phyloP scores from a whole-genome alignment of 192 early-diverging fungal genomes.

The Gonapodya prolifera region DNA sequence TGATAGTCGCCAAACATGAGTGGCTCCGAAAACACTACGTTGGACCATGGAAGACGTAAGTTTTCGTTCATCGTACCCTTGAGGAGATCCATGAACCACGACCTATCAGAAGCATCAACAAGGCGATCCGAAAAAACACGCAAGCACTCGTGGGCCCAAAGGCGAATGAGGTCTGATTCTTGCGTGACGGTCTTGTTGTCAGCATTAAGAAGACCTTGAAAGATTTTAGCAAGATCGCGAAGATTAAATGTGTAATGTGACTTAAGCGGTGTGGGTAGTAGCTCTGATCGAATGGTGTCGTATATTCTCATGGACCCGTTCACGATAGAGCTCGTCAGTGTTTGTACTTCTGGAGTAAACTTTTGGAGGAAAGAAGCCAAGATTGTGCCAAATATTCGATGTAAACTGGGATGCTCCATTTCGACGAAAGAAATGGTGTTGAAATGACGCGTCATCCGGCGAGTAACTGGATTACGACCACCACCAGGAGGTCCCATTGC shows the following conservation, averaged over 20 bases:
- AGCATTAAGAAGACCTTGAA: constrained; percentile 38
- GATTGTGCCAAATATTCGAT: constrained; percentile 40
- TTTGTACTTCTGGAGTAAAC: constrained; percentile 23
- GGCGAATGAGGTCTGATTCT: constrained; percentile 32
- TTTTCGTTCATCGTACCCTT: constrained; percentile 26
- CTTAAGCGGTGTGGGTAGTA: constrained; percentile 41
- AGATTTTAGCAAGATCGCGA: constrained; percentile 40
- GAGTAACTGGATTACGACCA: constrained; percentile 37
- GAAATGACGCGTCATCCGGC: constrained; percentile 38
- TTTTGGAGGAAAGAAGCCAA: constrained; percentile 39
- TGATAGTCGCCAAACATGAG: constrained; percentile 44
- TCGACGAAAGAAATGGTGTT: constrained; percentile 36
- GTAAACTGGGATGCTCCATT: constrained; percentile 35
- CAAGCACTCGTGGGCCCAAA: constrained; percentile 45
- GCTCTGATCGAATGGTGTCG: constrained; percentile 31
- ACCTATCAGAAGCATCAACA: constrained; percentile 38
- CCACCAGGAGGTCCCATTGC: constrained; percentile 52
- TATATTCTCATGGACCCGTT: constrained; percentile 35
- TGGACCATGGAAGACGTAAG: constrained; percentile 24
- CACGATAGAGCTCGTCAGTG: constrained; percentile 26
- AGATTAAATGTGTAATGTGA: constrained; percentile 52
- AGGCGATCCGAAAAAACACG: constrained; percentile 45
- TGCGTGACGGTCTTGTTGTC: constrained; percentile 17
- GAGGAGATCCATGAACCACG: constrained; percentile 30
- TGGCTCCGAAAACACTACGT: constrained; percentile 34